Evolutionary conservation across 139 green algal species (phyloP).

Genomic region (Chlorella sp.): DNA sequence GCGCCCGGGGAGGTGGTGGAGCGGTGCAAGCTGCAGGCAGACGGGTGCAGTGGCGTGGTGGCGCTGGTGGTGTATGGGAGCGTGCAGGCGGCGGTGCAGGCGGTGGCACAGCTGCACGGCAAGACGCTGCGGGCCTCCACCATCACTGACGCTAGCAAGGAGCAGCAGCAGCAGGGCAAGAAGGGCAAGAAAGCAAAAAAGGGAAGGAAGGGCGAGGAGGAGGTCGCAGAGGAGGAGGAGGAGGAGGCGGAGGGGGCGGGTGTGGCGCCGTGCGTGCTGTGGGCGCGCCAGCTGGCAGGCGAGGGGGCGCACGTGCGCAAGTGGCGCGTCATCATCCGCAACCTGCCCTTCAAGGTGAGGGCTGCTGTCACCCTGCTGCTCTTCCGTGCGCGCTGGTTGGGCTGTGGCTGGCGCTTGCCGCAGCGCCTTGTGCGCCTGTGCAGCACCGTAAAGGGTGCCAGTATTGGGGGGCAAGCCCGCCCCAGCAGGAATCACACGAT

Average conservation of each 20-base stretch:
- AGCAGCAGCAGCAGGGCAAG: conserved; percentile 18
- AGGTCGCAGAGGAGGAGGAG: neutral
- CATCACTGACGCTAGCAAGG: too few relatives aligned
- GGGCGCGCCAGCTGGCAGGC: conserved; percentile 55
- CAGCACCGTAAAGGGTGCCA: too few relatives aligned
- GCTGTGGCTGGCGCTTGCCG: too few relatives aligned
- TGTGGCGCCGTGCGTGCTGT: conserved; percentile 34
- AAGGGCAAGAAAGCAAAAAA: conserved; percentile 9
- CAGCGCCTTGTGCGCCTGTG: too few relatives aligned
- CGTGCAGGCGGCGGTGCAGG: conserved; percentile 36
- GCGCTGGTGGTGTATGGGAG: conserved; percentile 53
- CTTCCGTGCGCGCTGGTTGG: too few relatives aligned
- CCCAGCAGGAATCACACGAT: too few relatives aligned
- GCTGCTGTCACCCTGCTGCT: too few relatives aligned
- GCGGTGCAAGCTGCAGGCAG: conserved; percentile 48
- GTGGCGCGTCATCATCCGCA: conserved; percentile 88
- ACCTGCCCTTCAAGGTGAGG: conserved; percentile 77
- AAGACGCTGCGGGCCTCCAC: conserved; percentile 5
- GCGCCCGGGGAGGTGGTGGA: conserved; percentile 34
- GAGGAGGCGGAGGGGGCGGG: conserved; percentile 15
- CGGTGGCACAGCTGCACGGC: conserved; percentile 69
- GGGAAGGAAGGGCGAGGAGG: conserved; percentile 15
- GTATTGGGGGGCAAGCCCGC: too few relatives aligned
- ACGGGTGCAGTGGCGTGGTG: conserved; percentile 67
- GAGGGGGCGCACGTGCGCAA: conserved; percentile 81